phyloP scores from a whole-genome alignment of 2,329 filamentous ascomycete genomes.

The Talaromyces albobiverticillius region DNA sequence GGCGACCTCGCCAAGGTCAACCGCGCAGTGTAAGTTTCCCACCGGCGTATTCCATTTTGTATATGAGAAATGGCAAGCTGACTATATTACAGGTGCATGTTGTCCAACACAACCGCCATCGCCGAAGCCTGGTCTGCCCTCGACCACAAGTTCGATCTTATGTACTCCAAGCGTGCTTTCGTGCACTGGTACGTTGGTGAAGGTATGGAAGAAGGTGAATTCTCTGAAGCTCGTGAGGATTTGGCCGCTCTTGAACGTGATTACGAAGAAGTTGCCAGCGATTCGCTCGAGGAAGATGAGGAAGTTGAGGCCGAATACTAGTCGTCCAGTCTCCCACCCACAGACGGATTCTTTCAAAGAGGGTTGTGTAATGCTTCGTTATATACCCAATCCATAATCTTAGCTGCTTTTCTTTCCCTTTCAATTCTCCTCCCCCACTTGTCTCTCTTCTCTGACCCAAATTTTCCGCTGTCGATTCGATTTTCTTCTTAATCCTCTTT shows the following conservation, averaged over 20 bases:
- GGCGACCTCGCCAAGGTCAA: constrained; percentile 97
- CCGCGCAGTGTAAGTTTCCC: constrained; percentile 81
- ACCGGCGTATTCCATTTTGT: constrained; percentile 1
- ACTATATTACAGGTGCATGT: constrained; percentile 72
- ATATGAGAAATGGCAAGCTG: not conserved
- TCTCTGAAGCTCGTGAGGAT: constrained; percentile 98
- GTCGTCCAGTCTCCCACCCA: constrained; percentile 21
- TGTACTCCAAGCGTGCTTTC: constrained; percentile 99
- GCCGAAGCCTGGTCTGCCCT: constrained; percentile 96
- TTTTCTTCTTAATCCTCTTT: not conserved
- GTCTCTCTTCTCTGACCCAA: not conserved
- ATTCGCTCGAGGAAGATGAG: constrained; percentile 86
- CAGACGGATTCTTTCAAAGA: constrained; percentile 12
- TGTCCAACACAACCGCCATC: constrained; percentile 91
- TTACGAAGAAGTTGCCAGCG: constrained; percentile 97
- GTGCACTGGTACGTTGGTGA: constrained; percentile 99
- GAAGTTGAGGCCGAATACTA: constrained; percentile 91
- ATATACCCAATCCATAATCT: constrained; percentile 19
- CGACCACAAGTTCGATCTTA: constrained; percentile 98
- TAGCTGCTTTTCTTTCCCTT: constrained; percentile 11
- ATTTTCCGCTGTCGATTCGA: not conserved
- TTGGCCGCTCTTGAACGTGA: constrained; percentile 95
- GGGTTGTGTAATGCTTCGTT: constrained; percentile 17
- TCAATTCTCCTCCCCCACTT: not conserved
- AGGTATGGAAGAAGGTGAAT: constrained; percentile 99